Percentiles rank a stretch among this genome's conserved stretches.
These are phyloP conservation scores for Ascochyta koolunga DNA, from an alignment of 2,329 filamentous ascomycete genomes.

Conservation along the genomic window DNA sequence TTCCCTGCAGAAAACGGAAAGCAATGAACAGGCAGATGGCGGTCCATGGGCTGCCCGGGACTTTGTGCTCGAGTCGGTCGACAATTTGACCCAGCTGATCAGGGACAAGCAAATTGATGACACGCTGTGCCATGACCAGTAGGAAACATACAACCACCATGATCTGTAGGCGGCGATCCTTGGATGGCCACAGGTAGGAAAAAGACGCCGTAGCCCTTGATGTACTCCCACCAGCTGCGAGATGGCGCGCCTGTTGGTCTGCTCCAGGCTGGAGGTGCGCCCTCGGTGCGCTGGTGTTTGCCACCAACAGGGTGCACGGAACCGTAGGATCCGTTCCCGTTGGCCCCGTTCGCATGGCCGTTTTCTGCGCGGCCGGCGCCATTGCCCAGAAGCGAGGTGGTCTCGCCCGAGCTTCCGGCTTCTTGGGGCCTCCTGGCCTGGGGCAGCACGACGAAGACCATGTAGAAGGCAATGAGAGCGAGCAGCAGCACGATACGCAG, in stretches of 20 bases:
- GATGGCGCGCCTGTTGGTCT: conserved; percentile 84
- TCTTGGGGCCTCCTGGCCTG: conserved; percentile 29
- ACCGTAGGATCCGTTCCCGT: conserved; percentile 62
- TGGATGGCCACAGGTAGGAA: conserved; percentile 97
- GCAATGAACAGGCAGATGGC: conserved; percentile 77
- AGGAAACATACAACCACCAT: conserved; percentile 82
- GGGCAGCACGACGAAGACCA: conserved; percentile 55
- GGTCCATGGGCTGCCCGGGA: conserved; percentile 69
- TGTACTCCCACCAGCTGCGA: conserved; percentile 95
- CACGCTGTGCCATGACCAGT: conserved; percentile 78
- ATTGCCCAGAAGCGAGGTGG: conserved; percentile 65
- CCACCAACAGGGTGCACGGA: conserved; percentile 52
- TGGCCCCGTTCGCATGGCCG: conserved; percentile 51
- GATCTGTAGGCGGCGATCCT: conserved; percentile 74
- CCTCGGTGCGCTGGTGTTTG: conserved; percentile 56
- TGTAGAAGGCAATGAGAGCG: conserved; percentile 65
- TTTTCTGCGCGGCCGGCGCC: conserved; percentile 48
- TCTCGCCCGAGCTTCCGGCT: conserved; percentile 57
- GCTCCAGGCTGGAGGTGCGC: conserved; percentile 81
- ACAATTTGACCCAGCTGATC: conserved; percentile 80
- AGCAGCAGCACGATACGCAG: conserved; percentile 71
- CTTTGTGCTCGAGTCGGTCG: conserved; percentile 66
- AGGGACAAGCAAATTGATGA: conserved; percentile 86
- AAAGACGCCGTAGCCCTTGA: conserved; percentile 89
- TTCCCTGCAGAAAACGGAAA: conserved; percentile 83